phyloP scores from a whole-genome alignment of 176 grass and related monocot species.

The Ensete ventricosum region DNA sequence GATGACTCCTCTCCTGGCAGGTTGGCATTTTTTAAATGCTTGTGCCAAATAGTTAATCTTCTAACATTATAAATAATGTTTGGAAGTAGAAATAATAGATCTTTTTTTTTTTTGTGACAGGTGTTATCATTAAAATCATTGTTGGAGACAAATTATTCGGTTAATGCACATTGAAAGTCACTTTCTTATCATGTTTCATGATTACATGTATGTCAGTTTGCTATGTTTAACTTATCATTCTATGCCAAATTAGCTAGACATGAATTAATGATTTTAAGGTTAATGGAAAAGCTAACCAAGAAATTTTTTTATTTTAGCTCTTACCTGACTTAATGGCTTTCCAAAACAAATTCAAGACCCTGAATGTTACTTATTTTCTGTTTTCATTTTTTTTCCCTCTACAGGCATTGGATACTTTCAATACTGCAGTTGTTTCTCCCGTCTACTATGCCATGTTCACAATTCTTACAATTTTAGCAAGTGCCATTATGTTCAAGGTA shows the following conservation, averaged over 20 bases:
- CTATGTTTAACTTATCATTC: not conserved
- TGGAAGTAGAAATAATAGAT: no score
- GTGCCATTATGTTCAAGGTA: conserved; percentile 99
- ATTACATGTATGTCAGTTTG: not conserved
- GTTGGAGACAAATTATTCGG: no score
- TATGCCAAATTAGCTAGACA: not conserved
- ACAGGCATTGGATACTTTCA: conserved; percentile 94
- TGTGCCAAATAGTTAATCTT: not conserved
- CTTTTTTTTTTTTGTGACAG: no score
- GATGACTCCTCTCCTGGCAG: not conserved
- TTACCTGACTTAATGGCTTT: not conserved
- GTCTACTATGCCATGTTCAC: conserved; percentile 99
- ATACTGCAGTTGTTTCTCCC: conserved; percentile 93
- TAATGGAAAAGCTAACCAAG: not conserved
- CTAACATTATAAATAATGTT: not conserved
- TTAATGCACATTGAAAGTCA: not conserved
- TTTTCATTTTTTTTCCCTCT: conserved; percentile 5
- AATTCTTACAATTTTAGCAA: conserved; percentile 90
- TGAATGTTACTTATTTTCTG: not conserved
- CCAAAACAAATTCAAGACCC: not conserved
- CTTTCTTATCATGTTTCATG: not conserved
- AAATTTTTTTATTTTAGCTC: not conserved
- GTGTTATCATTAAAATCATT: no score
- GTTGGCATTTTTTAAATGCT: not conserved
- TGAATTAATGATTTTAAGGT: not conserved